Conservation (phyloP, 345 rosid species). For the Cardamine occulta region DNA sequence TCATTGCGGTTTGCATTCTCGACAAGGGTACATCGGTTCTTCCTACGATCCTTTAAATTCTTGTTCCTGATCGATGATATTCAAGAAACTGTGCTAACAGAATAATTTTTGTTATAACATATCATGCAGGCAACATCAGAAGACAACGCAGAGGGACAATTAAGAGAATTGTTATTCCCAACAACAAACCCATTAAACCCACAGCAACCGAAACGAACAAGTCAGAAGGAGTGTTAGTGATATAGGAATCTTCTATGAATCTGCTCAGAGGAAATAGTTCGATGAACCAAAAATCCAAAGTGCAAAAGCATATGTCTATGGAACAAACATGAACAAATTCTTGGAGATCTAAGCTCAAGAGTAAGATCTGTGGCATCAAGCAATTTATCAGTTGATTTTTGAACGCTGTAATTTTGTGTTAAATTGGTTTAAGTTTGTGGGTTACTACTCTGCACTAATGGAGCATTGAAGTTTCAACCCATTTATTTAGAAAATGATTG, state of each 20-base stretch:
- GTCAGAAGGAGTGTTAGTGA: slow-evolving; percentile 49
- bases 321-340: slow-evolving; percentile 22
- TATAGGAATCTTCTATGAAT: not conserved
- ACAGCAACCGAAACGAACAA: slow-evolving; percentile 49
- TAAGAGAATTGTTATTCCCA: slow-evolving; percentile 72
- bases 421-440: slow-evolving; percentile 26
- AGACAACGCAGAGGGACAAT: slow-evolving; percentile 73
- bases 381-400: slow-evolving; percentile 27
- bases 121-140: slow-evolving; percentile 76
- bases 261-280: slow-evolving; percentile 13
- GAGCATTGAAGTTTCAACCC: slow-evolving; percentile 36
- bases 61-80: not conserved
- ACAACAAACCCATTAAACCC: slow-evolving; percentile 42
- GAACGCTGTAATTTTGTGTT: slow-evolving; percentile 1
- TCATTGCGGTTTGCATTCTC: slow-evolving; percentile 77
- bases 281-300: slow-evolving; percentile 31
- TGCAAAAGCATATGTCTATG: slow-evolving; percentile 13
- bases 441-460: slow-evolving; percentile 24
- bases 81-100: not conserved
- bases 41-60: not conserved
- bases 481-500: slow-evolving; percentile 17
- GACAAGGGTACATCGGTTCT: slow-evolving; percentile 57
- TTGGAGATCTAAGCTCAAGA: slow-evolving; percentile 16
- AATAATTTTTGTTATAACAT: not conserved
- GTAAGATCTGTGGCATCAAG: slow-evolving; percentile 21